Evolutionary conservation across 83 land plant genomes (phyloP), one percentile per base, ranked within the genome.

Genomic region (Picea abies): DNA sequence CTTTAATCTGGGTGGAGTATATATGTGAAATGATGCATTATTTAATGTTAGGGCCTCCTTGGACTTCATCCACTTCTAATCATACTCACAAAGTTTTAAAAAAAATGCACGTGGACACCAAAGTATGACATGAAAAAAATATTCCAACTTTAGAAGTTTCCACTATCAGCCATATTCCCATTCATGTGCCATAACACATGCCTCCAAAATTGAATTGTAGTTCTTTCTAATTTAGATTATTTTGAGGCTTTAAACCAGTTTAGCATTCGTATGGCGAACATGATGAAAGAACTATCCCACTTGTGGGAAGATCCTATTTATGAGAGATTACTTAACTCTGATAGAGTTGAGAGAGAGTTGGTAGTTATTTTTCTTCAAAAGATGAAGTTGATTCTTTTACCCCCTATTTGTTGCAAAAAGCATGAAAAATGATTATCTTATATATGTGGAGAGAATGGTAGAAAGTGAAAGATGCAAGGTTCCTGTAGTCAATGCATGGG

Each of bases 401-500:
- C 77, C 47, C 77, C 58, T 32, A 32, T 2, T 2, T 7, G 76
- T 71, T 37, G 76, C 76, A 71, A 22, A 71, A 71, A 37, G 22
- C 8, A 47, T 71, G 76, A n/a, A 71, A 71, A 71, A 20, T 22
- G 8, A 71, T 37, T 41, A 17, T 9, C 52, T 71, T 12, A n/a
- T 9, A 20, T 37, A 17, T 41, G 19, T 71, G 52, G 49, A 71
- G 76, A 71, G 23, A 71, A 17, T 71, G n/a, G 9, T 71, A 39
- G 19, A 39, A 71, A 41, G 10, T 41, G 49, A 71, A 71, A 71
- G 23, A 20, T 20, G 9, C 37, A 41, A 71, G 76, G 23, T 39
- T 71, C 52, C 4, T 19, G 80, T 44, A 20, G 22, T 81, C 44
- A 81, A 39, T 67, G 80, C 73, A 20, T 71, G 82, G 80, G 75